Base-by-base conservation (phyloP, 2,329 filamentous ascomycete species). In the Xylaria sp. region DNA sequence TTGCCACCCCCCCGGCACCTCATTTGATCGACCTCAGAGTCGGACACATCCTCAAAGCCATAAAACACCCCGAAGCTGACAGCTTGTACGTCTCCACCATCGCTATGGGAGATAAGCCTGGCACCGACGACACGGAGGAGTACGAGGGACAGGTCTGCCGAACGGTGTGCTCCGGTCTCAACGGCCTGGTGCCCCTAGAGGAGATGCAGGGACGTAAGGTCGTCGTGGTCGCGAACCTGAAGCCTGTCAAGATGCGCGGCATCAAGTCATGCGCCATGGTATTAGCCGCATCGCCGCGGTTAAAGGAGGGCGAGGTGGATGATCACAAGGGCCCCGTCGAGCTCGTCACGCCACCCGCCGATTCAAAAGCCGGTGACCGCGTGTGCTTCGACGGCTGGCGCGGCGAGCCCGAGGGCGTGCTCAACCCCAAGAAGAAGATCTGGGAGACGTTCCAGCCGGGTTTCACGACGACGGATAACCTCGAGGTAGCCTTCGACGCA, bases 341-440 rank as follows among this genome's bases (percentile, higher is more conserved):
- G 85, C 88, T 99, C 25, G 95, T 98, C 61, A 89, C 84, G 69
- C 94, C 95, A 0, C 96, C 96, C 1, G 87, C 85, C 20, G 93
- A 87, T 45, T 86, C 92, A 49, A 88, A 90, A 77, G 93, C 94
- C 5, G 96, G 96, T 65, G 93, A 97, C 78, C 86, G 92, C 15
- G 92, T 98, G 58, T 94, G 86, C 85, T 99, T 99, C 78, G 92
- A 98, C 78, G 96, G 96, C 54, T 99, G 93, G 90, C 86, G 93
- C 79, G 94, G 93, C 66, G 92, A 97, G 84, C 94, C 96, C 0
- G 96, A 99, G 86, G 91, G 90, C 69, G 89, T 95, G 58, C 86
- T 99, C 65, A 99, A 98, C 86, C 96, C 96, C 65, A 99, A 99
- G 90, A 99, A 98, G 90, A 98, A 98, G 90, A 85, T 98, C 68